Base-by-base conservation (phyloP, 2,329 filamentous ascomycete genomes). In the Chrysosporium keratinophilum region DNA sequence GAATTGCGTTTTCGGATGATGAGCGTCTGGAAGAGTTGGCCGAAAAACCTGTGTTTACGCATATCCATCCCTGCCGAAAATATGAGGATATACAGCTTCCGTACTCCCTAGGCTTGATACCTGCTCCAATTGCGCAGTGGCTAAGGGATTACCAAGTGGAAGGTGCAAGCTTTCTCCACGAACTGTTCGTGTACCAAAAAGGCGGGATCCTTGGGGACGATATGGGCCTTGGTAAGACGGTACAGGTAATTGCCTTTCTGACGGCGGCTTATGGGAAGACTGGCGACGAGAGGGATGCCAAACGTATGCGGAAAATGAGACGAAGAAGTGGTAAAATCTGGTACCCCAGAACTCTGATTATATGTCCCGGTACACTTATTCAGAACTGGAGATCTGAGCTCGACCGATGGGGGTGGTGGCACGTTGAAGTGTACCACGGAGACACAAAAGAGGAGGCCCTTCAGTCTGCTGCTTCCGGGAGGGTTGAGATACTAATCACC, bases 201-300 rank as follows among this genome's bases (percentile, higher is more conserved):
- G 93, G 93, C 0, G 88, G 87, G 1, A 87, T 98, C 19, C 76
- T 98, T 0, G 90, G 91, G 2, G 93, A 98, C 65, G 93, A 98
- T 64, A 98, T 98, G 93, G 93, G 93, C 17, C 71, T 98, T 33
- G 93, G 93, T 0, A 98, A 98, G 70, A 98, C 93, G 0, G 88
- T 98, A 1, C 93, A 98, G 68, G 88, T 98, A 23, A 93, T 89
- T 54, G 87, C 90, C 0, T 97, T 98, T 60, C 74, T 98, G 19
- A 87, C 88, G 0, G 88, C 83, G 1, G 90, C 89, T 0, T 98
- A 95, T 66, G 93, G 93, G 6, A 98, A 98, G 71, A 94, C 87
- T 0, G 91, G 84, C 0, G 91, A 95, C 61, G 85, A 90, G 66
- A 77, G 88, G 49, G 93, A 98, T 62, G 75, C 72, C 3, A 94